Percentiles rank a stretch among this genome's conserved stretches.
Evolutionary conservation across 2,329 filamentous ascomycete genomes (phyloP).

Genomic region (Stemphylium beticola): DNA sequence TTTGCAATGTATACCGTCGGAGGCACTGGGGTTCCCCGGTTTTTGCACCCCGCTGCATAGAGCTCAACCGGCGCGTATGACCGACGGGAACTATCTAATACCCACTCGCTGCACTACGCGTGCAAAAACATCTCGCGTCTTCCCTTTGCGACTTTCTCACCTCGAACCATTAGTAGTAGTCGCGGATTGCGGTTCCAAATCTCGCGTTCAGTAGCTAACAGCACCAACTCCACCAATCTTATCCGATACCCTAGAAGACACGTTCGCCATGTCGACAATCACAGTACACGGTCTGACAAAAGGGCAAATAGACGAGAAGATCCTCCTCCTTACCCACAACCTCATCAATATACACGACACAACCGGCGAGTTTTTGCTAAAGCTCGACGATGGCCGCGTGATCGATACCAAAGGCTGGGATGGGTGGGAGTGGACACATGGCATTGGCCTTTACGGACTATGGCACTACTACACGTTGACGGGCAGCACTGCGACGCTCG

Average conservation of each 20-base stretch:
- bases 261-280: slow-evolving; percentile 48
- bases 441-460: slow-evolving; percentile 78
- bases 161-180: background rate
- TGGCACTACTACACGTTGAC: slow-evolving; percentile 83
- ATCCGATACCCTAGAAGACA: background rate
- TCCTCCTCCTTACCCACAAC: slow-evolving; percentile 72
- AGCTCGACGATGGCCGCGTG: slow-evolving; percentile 72
- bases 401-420: slow-evolving; percentile 88
- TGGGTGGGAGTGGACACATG: slow-evolving; percentile 84
- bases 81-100: slow-evolving; percentile 6
- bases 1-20: slow-evolving; percentile 6
- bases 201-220: background rate
- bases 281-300: slow-evolving; percentile 50
- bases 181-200: background rate
- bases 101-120: slow-evolving; percentile 7
- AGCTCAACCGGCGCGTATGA: slow-evolving; percentile 11
- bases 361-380: slow-evolving; percentile 75
- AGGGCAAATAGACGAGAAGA: slow-evolving; percentile 58
- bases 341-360: slow-evolving; percentile 79
- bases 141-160: background rate
- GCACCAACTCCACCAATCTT: background rate
- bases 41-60: slow-evolving; percentile 12
- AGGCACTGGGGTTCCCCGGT: slow-evolving; percentile 16
- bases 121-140: background rate
- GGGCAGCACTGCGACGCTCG: slow-evolving; percentile 64